These are phyloP conservation scores for Dacryopinax primogenitus DNA, from an alignment of 768 basidiomycete genomes.

Conservation along the genomic window DNA sequence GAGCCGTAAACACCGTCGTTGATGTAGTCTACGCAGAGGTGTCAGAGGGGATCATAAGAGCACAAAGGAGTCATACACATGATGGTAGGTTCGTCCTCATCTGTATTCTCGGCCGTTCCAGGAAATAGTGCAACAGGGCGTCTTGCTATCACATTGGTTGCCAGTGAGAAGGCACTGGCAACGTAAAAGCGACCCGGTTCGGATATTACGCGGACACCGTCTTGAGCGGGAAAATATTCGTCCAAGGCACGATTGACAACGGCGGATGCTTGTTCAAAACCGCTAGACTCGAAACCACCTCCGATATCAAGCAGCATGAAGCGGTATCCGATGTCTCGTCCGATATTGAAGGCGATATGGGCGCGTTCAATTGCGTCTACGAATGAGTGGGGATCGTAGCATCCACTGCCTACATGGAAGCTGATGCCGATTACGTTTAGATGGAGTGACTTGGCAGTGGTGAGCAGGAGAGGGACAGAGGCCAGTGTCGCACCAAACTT, in stretches of 20 bases:
- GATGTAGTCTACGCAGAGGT: conserved; percentile 72
- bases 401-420: conserved; percentile 97
- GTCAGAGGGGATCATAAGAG: not conserved
- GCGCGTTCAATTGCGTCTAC: conserved; percentile 80
- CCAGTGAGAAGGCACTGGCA: conserved; percentile 80
- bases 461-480: conserved; percentile 64
- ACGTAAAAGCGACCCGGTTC: conserved; percentile 96
- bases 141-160: conserved; percentile 84
- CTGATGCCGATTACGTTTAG: conserved; percentile 87
- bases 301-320: conserved; percentile 86
- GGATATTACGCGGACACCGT: conserved; percentile 68
- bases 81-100: conserved; percentile 39
- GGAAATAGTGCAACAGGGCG: conserved; percentile 33
- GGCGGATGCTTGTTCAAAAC: conserved; percentile 66
- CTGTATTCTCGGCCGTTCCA: conserved; percentile 29
- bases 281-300: conserved; percentile 85
- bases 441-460: conserved; percentile 60
- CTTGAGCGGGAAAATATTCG: conserved; percentile 56
- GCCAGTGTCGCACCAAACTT: conserved; percentile 91
- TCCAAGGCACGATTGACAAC: conserved; percentile 61
- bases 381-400: conserved; percentile 84
- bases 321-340: conserved; percentile 57
- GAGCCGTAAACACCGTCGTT: conserved; percentile 98
- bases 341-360: conserved; percentile 77
- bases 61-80: conserved; percentile 60